Evolutionary conservation across 345 rosid species (phyloP), one percentile per base, ranked within the genome.

Genomic region (Gossypium thurberi): DNA sequence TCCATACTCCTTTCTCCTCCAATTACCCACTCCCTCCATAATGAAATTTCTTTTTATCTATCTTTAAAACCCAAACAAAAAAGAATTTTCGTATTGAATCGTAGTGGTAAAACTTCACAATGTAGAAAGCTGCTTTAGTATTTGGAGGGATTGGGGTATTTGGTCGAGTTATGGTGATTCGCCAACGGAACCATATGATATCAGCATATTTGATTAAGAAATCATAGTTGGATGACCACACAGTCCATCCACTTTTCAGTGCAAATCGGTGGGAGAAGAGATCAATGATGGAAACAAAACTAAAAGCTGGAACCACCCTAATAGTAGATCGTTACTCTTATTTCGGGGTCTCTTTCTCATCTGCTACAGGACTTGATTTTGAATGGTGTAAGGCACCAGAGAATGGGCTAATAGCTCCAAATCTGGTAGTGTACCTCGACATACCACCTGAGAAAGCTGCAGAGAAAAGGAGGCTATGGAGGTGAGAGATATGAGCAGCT

Each of bases 331-430:
- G 96, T 56, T 92, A 95, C 77, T 92, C 97, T 2, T 95, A 88
- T 78, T 90, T 98, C 20, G 94, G 97, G 48, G 97, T 89, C 33
- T 98, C 97, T 53, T 92, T 94, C 84, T 90, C 98, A 11, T 81
- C 93, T 74, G 98, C 97, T 26, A 94, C 90, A 84, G 98, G 98
- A 78, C 91, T 90, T 15, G 84, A 81, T 82, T 40, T 89, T 28
- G 89, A 87, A n/a, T 94, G 97, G 98, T 92, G 99, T 77, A 92
- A 94, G 91, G 87, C 92, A 3, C 97, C 97, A 0, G 97, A 93
- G 72, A 61, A 77, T 20, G 98, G 97, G 33, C 64, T 93, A 70
- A 78, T 87, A 66, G 94, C 94, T 74, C 98, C 98, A n/a, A 97
- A 93, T 81, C 20, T 84, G 77, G 89, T 88, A 46, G 46, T 88